These are phyloP conservation scores for Pythium aquatile DNA, from an alignment of 352 stramenopile species.

Conservation along the genomic window DNA sequence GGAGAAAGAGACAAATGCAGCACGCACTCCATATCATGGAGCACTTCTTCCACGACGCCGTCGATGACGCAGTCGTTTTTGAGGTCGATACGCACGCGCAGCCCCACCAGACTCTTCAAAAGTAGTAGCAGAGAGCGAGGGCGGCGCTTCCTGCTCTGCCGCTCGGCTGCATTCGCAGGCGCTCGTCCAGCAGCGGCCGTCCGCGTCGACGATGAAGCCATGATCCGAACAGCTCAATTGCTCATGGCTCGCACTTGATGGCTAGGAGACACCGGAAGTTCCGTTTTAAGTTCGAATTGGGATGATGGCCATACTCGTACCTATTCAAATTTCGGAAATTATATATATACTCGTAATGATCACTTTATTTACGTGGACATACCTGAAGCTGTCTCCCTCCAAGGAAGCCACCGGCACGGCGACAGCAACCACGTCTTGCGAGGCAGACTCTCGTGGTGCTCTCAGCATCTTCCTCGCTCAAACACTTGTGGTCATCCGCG, in stretches of 20 bases:
- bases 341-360: neutral
- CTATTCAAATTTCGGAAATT: conserved; percentile 4
- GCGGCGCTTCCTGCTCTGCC: conserved; percentile 20
- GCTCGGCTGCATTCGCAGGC: neutral
- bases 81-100: conserved; percentile 78
- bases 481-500: too few species aligned
- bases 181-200: neutral
- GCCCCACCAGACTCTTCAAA: conserved; percentile 80
- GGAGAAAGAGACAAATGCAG: neutral
- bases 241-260: neutral
- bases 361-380: too few species aligned
- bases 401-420: too few species aligned
- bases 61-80: conserved; percentile 84
- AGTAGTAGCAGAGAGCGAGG: conserved; percentile 71
- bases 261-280: too few species aligned
- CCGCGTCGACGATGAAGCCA: conserved; percentile 18
- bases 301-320: conserved; percentile 14
- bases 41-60: conserved; percentile 78
- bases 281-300: neutral
- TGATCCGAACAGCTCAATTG: conserved; percentile 5
- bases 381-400: too few species aligned
- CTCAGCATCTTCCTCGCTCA: too few species aligned
- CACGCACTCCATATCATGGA: conserved; percentile 81
- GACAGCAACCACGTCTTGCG: too few species aligned
- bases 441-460: too few species aligned